phyloP scores from a whole-genome alignment of 768 basidiomycete genomes.

The Pulveroboletus sp. region DNA sequence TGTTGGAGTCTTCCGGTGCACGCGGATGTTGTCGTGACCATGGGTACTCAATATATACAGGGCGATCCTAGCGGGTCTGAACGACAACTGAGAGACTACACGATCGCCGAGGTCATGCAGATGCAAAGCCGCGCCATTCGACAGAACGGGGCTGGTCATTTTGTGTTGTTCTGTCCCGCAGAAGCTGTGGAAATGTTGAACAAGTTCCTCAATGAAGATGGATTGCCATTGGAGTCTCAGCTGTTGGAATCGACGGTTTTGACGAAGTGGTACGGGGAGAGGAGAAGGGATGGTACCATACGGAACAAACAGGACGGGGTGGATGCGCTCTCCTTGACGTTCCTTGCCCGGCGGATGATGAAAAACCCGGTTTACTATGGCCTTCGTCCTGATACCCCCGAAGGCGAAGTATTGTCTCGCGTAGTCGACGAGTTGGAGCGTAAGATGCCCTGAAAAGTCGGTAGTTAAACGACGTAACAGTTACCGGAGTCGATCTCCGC shows the following conservation, averaged over 20 bases:
- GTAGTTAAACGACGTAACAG: too few species aligned
- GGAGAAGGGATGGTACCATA: conserved; percentile 37
- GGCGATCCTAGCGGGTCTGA: conserved; percentile 43
- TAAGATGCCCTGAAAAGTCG: neutral
- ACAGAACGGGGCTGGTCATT: conserved; percentile 55
- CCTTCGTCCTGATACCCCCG: conserved; percentile 34
- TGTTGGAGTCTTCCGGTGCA: conserved; percentile 89
- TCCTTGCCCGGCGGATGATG: conserved; percentile 62
- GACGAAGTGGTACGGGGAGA: conserved; percentile 42
- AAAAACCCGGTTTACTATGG: conserved; percentile 88
- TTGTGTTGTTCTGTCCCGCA: conserved; percentile 85
- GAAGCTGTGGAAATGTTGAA: conserved; percentile 79
- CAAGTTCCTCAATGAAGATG: conserved; percentile 76
- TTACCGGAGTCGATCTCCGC: too few species aligned
- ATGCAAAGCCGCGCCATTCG: conserved; percentile 89
- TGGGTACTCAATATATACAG: conserved; percentile 86
- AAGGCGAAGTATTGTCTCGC: conserved; percentile 59
- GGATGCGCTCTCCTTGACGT: conserved; percentile 78
- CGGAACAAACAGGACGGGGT: conserved; percentile 61
- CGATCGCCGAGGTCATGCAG: conserved; percentile 71
- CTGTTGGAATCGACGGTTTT: conserved; percentile 51
- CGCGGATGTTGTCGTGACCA: conserved; percentile 76
- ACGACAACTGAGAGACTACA: conserved; percentile 76
- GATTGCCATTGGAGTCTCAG: conserved; percentile 83
- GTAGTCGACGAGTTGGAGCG: conserved; percentile 53